A percentile compares a stretch with the other conserved stretches of the same genome.
phyloP scores from a whole-genome alignment of 2,329 filamentous ascomycete genomes.

The Orbilia brochopaga region DNA sequence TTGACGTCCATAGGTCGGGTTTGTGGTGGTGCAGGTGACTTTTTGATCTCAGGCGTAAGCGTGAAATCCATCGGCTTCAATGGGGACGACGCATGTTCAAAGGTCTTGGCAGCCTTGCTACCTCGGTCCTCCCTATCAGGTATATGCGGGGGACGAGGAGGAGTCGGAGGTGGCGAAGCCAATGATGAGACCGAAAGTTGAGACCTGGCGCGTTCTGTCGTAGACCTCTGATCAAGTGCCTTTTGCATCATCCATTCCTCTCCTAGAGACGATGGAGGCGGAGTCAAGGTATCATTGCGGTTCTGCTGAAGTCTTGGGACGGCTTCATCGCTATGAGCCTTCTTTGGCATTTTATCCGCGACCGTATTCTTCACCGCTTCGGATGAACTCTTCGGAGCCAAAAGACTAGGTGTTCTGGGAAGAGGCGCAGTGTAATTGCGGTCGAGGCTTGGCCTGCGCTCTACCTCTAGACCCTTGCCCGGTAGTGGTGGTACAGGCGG shows the following conservation, averaged over 20 bases:
- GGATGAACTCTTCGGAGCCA: conserved; percentile 32
- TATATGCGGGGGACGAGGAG: conserved; percentile 46
- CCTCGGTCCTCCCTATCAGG: conserved; percentile 38
- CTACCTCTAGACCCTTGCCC: conserved; percentile 24
- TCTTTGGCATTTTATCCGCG: conserved; percentile 31
- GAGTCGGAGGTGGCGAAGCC: conserved; percentile 42
- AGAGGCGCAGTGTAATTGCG: conserved; percentile 39
- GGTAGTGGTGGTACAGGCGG: conserved; percentile 62
- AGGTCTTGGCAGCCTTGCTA: conserved; percentile 21
- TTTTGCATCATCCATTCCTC: conserved; percentile 50
- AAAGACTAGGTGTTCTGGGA: conserved; percentile 29
- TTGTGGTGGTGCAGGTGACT: conserved; percentile 4
- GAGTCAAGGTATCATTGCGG: conserved; percentile 43
- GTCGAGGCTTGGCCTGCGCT: conserved; percentile 45
- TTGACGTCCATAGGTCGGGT: conserved; percentile 30
- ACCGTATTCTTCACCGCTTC: conserved; percentile 24
- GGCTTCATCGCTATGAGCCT: conserved; percentile 42
- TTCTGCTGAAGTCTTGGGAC: conserved; percentile 46
- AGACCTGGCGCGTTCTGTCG: conserved; percentile 43
- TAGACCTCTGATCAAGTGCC: conserved; percentile 41
- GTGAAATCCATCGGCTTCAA: conserved; percentile 31
- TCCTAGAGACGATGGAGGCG: conserved; percentile 38
- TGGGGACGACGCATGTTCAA: conserved; percentile 30
- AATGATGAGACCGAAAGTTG: conserved; percentile 46
- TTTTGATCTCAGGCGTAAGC: conserved; percentile 41